A percentile compares a stretch with the other conserved stretches of the same genome.
Evolutionary conservation across 306 rosid genomes (phyloP).

Genomic region (Oxytropis ochrocephala): DNA sequence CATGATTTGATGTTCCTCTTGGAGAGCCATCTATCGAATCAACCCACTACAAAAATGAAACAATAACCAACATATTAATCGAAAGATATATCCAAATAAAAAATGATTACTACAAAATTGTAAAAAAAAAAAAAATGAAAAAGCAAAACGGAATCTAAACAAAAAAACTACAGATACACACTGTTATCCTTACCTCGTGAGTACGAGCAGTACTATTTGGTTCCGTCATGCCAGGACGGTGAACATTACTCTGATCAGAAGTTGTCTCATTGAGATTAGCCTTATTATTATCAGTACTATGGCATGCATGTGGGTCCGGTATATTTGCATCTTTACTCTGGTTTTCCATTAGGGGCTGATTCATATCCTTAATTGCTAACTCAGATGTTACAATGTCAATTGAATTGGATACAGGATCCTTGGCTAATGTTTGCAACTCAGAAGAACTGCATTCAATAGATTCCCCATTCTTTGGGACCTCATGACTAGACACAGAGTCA

Average conservation of each 20-base stretch:
- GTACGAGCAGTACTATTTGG: constrained; percentile 39
- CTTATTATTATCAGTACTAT: not conserved
- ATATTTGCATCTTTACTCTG: constrained; percentile 2
- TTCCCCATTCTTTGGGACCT: constrained; percentile 33
- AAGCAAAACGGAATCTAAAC: not conserved
- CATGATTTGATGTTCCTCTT: constrained; percentile 18
- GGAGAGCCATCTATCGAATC: constrained; percentile 36
- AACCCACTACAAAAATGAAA: constrained; percentile 38
- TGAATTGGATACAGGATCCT: not conserved
- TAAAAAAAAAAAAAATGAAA: not conserved
- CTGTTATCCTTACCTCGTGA: constrained; percentile 39
- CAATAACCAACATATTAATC: not conserved
- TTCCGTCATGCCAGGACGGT: constrained; percentile 40
- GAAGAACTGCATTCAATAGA: constrained; percentile 35
- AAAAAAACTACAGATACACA: not conserved
- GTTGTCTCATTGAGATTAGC: constrained; percentile 1
- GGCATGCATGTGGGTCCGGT: constrained; percentile 14
- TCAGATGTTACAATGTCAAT: not conserved
- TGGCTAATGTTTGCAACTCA: constrained; percentile 18
- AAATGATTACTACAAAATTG: not conserved
- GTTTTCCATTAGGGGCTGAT: constrained; percentile 11
- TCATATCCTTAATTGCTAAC: not conserved
- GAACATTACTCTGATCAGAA: constrained; percentile 6
- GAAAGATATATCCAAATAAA: not conserved
- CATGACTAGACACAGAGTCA: constrained; percentile 19